These are phyloP conservation scores for Quercus bicolor DNA, from an alignment of 306 rosid genomes.

Conservation along the genomic window DNA sequence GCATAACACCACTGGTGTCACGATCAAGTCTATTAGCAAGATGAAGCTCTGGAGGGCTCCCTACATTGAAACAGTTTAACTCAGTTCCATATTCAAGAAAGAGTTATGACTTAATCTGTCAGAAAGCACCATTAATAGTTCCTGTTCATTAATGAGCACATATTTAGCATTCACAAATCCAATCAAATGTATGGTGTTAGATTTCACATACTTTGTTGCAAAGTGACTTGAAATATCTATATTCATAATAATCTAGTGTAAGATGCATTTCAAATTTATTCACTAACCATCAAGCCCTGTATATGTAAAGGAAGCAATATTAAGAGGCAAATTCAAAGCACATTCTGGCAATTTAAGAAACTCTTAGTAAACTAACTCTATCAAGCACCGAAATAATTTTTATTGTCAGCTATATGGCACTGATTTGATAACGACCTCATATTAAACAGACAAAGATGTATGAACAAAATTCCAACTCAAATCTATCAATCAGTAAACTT, in stretches of 20 bases:
- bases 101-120: not conserved
- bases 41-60: constrained; percentile 56
- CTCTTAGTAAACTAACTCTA: not conserved
- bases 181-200: not conserved
- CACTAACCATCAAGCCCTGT: not conserved
- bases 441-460: not conserved
- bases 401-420: not conserved
- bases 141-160: not conserved
- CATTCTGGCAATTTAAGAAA: not conserved
- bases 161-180: not conserved
- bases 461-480: not conserved
- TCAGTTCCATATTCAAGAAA: constrained; percentile 1
- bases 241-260: not conserved
- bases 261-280: not conserved
- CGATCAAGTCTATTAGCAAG: constrained; percentile 90
- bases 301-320: not conserved
- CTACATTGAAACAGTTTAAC: constrained; percentile 19
- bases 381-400: not conserved
- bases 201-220: not conserved
- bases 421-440: not conserved
- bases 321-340: not conserved
- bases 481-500: not conserved
- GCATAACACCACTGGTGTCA: constrained; percentile 79
- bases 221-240: not conserved
- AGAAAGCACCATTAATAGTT: not conserved